These are phyloP conservation scores for Penicillium lagena DNA, from an alignment of 495 filamentous ascomycete species.

Conservation along the genomic window DNA sequence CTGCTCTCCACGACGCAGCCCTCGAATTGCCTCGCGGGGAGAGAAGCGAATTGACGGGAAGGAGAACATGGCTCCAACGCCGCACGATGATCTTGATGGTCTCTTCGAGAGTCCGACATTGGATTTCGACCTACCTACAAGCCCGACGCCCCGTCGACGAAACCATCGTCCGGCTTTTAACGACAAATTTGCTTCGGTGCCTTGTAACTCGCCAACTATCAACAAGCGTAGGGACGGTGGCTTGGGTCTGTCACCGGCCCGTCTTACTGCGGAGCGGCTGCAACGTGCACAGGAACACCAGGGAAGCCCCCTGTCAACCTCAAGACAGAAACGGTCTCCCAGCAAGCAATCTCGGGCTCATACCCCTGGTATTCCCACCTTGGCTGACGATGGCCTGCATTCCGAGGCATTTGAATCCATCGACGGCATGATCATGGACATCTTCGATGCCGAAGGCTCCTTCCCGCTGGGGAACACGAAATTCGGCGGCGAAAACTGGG, in stretches of 20 bases:
- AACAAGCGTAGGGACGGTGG: conserved; percentile 19
- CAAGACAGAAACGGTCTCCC: conserved; percentile 19
- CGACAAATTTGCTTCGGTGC: conserved; percentile 39
- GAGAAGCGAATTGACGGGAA: conserved; percentile 35
- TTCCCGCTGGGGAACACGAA: conserved; percentile 19
- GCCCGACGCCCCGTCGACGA: conserved; percentile 52
- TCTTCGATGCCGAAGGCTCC: conserved; percentile 28
- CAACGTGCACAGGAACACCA: conserved; percentile 31
- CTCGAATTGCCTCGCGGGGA: conserved; percentile 27
- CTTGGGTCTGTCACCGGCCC: conserved; percentile 21
- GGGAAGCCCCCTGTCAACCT: conserved; percentile 10
- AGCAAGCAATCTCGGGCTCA: conserved; percentile 10
- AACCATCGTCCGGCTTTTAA: conserved; percentile 36
- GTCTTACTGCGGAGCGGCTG: conserved; percentile 28
- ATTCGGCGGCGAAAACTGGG: conserved; percentile 23
- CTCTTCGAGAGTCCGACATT: conserved; percentile 50
- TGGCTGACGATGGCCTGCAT: conserved; percentile 17
- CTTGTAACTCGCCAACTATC: conserved; percentile 28
- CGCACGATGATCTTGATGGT: conserved; percentile 45
- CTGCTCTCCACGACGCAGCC: conserved; percentile 40
- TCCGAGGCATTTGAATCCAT: conserved; percentile 22
- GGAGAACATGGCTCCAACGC: conserved; percentile 38
- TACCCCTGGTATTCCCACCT: conserved; percentile 5
- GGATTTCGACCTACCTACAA: conserved; percentile 48
- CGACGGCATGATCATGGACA: conserved; percentile 36